Evolutionary conservation across 345 rosid genomes (phyloP), one percentile per base, ranked within the genome.

Genomic region (Eucalyptus polybractea): DNA sequence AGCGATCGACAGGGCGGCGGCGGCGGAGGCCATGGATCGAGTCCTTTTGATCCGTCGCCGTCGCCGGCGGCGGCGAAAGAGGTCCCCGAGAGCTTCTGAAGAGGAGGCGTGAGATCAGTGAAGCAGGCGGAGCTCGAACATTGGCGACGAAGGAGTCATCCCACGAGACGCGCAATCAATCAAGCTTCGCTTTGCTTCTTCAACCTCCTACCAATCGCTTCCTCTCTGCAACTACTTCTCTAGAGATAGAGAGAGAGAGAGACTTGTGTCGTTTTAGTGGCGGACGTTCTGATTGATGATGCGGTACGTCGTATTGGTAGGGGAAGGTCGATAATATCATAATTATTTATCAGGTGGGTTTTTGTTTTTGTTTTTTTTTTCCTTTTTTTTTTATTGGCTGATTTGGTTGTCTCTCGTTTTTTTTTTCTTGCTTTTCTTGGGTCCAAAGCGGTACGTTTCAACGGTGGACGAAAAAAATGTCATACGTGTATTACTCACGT

Each of bases 11-110:
- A 87, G 81, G 13, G 33, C 37, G 56, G 56, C 6, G 80, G 65
- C 6, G 45, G 47, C 93, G 83, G 81, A 56, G 87, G 92, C 95
- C 93, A 94, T 93, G 45, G 42, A 11, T 17, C 10, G 81, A 44
- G 37, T 31, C 29, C 7, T 12, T 42, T 9, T 29, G 87, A 51
- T 86, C 65, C 65, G 87, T 9, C 47, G 42, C 5, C 4, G 58
- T 3, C 58, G 25, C 5, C 58, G 58, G 58, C 58, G 45, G 80
- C 6, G 80, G 5, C 47, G 47, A 44, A 8, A 44, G 47, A 44
- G 47, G 4, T 45, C 49, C 49, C 49, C 49, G 49, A 45, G 49
- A 69, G 37, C 80, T 33, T 5, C 2, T 69, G 80, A 69, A 69
- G 80, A 5, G 25, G 37, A 69, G 80, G 25, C 2, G 21, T 10